Conservation (phyloP, 768 basidiomycete species). For the Guyanaporus albipodus region DNA sequence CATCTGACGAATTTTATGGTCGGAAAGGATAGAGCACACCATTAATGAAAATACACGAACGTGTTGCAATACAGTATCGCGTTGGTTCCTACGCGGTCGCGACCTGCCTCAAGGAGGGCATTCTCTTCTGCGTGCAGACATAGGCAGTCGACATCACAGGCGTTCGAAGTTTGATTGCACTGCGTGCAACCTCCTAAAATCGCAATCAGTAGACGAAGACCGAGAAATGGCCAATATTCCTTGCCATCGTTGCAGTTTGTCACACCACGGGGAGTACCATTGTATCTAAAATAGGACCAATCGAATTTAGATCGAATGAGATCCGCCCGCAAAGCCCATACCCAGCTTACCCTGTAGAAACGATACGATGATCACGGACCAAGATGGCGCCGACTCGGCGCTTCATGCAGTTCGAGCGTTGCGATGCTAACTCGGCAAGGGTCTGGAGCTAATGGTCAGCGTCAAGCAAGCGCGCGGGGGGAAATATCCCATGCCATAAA, state of each 20-base stretch:
- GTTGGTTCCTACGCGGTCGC: slow-evolving; percentile 79
- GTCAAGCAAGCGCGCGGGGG: neutral
- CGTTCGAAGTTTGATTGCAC: slow-evolving; percentile 58
- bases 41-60: slow-evolving; percentile 43
- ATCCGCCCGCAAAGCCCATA: slow-evolving; percentile 1
- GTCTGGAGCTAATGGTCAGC: slow-evolving; percentile 45
- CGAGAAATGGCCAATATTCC: neutral
- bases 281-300: slow-evolving; percentile 58
- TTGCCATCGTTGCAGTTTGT: slow-evolving; percentile 66
- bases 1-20: slow-evolving; percentile 58
- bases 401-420: slow-evolving; percentile 95
- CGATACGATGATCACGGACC: slow-evolving; percentile 76
- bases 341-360: slow-evolving; percentile 66
- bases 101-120: slow-evolving; percentile 88
- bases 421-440: slow-evolving; percentile 84
- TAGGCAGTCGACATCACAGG: slow-evolving; percentile 69
- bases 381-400: slow-evolving; percentile 92
- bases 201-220: slow-evolving; percentile 42
- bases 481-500: slow-evolving; percentile 70
- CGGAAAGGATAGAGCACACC: neutral
- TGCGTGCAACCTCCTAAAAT: slow-evolving; percentile 84
- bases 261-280: slow-evolving; percentile 91
- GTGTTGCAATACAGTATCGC: slow-evolving; percentile 98
- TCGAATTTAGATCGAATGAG: slow-evolving; percentile 2
- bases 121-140: slow-evolving; percentile 99